Base-by-base conservation (phyloP, 2,329 filamentous ascomycete genomes). In the Aspergillus clavatus region DNA sequence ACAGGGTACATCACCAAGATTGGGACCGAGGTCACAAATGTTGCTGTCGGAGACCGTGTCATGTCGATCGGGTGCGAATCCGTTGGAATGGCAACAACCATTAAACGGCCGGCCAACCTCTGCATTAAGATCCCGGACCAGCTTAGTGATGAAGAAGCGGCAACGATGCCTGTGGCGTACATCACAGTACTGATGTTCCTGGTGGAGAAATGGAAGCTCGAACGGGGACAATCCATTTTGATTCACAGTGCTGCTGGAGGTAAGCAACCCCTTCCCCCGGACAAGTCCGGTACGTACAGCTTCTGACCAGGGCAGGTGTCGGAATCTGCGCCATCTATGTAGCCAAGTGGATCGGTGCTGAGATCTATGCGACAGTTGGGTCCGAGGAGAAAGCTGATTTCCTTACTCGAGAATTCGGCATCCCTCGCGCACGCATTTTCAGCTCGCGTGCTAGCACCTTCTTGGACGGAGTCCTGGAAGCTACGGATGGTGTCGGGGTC, bases 231-330 rank as follows among this genome's bases (percentile, higher is more conserved):
- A 35, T 35, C 37, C 7, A 35, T 52, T 11, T 27, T 52, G 2
- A 52, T 52, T n/a, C 50, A 52, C 35, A 42, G 39, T 3, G 50
- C 47, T 3, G 18, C 43, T 10, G 50, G 50, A 38, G 45, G n/a
- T n/a, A n/a, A n/a, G n/a, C n/a, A n/a, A n/a, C n/a, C n/a, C n/a
- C n/a, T n/a, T n/a, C n/a, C n/a, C n/a, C n/a, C n/a, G n/a, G n/a
- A n/a, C n/a, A n/a, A n/a, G n/a, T n/a, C n/a, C n/a, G n/a, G n/a
- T n/a, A n/a, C n/a, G n/a, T n/a, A n/a, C n/a, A n/a, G n/a, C n/a
- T n/a, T n/a, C n/a, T n/a, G n/a, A n/a, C n/a, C n/a, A n/a, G n/a
- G n/a, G n/a, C n/a, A n/a, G n/a, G 45, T 11, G 43, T 45, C 14
- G 48, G 50, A 2, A 42, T 48, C 23, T 45, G 42, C 7, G 29